Percentiles rank a stretch among this genome's conserved stretches.
phyloP scores from a whole-genome alignment of 139 green algal species.

The Chlorella sp. region DNA sequence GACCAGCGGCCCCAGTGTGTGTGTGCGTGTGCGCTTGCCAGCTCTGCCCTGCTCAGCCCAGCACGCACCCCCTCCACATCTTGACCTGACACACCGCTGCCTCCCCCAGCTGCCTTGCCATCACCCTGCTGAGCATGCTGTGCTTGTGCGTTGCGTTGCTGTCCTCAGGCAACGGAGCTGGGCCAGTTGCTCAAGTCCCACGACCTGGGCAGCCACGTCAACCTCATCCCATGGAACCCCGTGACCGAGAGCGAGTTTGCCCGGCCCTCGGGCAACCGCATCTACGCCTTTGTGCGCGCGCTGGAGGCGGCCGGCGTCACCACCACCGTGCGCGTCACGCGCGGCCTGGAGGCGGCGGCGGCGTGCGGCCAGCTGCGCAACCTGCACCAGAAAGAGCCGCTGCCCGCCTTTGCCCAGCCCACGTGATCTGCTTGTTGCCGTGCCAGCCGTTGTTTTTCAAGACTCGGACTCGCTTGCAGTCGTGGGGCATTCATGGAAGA shows the following conservation, averaged over 20 bases:
- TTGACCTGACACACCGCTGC: no score
- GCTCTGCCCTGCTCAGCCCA: no score
- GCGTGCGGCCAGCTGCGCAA: conserved; percentile 96
- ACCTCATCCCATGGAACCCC: conserved; percentile 95
- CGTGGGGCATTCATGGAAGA: no score
- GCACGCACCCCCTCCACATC: no score
- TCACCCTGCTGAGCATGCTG: no score
- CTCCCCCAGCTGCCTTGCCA: no score
- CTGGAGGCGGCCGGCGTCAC: conserved; percentile 59
- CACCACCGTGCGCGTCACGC: conserved; percentile 57
- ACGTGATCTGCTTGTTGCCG: conserved; percentile 13
- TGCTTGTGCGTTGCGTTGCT: no score
- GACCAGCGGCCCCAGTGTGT: no score
- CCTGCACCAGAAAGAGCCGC: conserved; percentile 73
- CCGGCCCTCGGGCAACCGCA: conserved; percentile 50
- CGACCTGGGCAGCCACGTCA: conserved; percentile 77
- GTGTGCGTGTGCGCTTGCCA: no score
- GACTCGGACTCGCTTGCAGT: no score
- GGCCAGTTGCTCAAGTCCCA: conserved; percentile 57
- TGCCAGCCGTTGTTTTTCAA: no score
- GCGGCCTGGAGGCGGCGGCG: conserved; percentile 86
- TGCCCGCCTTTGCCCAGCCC: conserved; percentile 35
- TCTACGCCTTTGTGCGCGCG: conserved; percentile 33
- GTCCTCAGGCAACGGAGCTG: conserved; percentile 73
- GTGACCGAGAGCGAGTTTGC: conserved; percentile 82